A percentile compares a stretch with the other conserved stretches of the same genome.
Evolutionary conservation across 371 early-diverging fungal species (phyloP).

Genomic region (Saksenaea oblongispora): DNA sequence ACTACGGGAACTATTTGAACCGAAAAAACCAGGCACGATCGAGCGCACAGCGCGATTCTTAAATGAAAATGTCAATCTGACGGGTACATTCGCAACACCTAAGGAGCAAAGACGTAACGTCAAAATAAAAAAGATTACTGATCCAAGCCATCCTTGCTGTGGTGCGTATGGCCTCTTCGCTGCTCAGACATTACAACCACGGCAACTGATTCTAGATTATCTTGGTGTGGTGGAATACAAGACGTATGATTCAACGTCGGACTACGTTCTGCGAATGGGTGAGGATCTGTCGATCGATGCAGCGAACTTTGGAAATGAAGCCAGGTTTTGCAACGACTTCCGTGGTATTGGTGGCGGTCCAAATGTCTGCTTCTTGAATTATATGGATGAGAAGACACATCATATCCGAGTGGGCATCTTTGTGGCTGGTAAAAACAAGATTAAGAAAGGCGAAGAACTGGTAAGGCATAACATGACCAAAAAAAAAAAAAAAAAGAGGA

Average conservation of each 20-base stretch:
- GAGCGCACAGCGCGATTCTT: conserved; percentile 35
- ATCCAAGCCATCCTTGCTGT: conserved; percentile 48
- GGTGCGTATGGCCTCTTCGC: conserved; percentile 54
- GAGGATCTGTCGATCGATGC: conserved; percentile 53
- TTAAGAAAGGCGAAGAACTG: conserved; percentile 54
- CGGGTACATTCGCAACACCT: conserved; percentile 31
- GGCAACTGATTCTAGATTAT: conserved; percentile 49
- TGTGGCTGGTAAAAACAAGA: conserved; percentile 45
- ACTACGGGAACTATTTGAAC: conserved; percentile 32
- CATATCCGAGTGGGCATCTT: conserved; percentile 51
- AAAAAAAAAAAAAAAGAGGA: background rate
- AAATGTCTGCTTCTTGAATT: conserved; percentile 55
- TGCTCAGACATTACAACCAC: conserved; percentile 47
- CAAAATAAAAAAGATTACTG: conserved; percentile 47
- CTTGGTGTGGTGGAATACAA: conserved; percentile 49
- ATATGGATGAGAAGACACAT: conserved; percentile 46
- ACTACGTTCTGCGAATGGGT: conserved; percentile 49
- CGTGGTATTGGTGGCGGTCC: conserved; percentile 51
- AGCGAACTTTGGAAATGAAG: conserved; percentile 50
- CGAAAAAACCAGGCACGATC: conserved; percentile 17
- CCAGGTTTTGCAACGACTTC: conserved; percentile 55
- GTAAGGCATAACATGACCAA: conserved; percentile 22
- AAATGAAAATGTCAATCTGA: conserved; percentile 44
- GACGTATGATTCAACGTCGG: conserved; percentile 43
- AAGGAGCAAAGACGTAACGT: conserved; percentile 45